Evolutionary conservation across 2,329 filamentous ascomycete species (phyloP), one percentile per base, ranked within the genome.

Genomic region (Nigrospora osmanthi): DNA sequence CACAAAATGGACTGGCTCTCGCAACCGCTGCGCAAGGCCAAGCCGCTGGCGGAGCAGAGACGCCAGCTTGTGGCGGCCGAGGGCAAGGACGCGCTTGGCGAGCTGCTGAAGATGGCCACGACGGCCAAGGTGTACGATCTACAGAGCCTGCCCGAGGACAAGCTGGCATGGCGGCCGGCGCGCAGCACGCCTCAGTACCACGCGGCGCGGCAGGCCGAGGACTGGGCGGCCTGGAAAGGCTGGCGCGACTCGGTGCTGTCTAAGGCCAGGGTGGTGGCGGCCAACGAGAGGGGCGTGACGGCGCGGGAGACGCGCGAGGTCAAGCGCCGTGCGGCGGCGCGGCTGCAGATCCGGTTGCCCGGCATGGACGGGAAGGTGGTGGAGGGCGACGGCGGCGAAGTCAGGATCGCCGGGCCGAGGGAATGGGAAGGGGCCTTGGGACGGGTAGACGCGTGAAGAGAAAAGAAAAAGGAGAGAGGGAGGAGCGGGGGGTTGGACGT

Each of bases 121-220:
- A 65, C 67, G 2, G 73, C 80, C 4, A 69, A 65, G 49, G 59
- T 85, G 11, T 85, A 78, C 53, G 76, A 86, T 54, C 68, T 87
- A n/a, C 65, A 60, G 7, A 58, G 61, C 28, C 59, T 82, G 51
- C 76, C 80, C 1, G 66, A 73, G 57, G 78, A 85, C 56, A 78
- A 73, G 58, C 68, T 82, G 35, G 75, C 75, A 11, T 88, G 85
- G 84, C 73, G 78, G 50, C 83, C 83, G 17, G 77, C 78, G 17
- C 78, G 68, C 56, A 71, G 70, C 35, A 85, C 80, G 38, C 78
- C 82, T 4, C 75, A 80, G 58, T 87, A 81, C 64, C 78, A 83
- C 48, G 80, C 81, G 11, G 81, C 81, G 15, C 75, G 71, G 59
- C 76, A 83, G 59, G 73, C 70, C 46, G 83, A 87, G 62, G 76